A percentile compares a stretch with the other conserved stretches of the same genome.
These are phyloP conservation scores for Ophiocordyceps sinensis DNA, from an alignment of 2,329 filamentous ascomycete species.

Conservation along the genomic window DNA sequence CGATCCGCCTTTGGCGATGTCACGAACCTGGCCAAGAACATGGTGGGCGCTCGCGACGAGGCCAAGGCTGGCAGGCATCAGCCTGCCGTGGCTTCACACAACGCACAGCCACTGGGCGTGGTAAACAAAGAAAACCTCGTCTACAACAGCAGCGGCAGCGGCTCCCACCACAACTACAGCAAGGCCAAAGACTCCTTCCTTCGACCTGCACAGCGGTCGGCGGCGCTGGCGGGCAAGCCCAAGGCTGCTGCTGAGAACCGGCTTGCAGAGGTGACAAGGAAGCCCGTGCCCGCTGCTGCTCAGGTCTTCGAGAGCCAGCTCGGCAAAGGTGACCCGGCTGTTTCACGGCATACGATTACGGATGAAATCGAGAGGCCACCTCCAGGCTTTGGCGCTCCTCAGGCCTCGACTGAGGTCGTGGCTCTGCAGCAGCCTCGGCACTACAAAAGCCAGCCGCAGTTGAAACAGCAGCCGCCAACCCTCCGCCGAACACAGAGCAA, in stretches of 20 bases:
- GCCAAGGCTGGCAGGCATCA: constrained; percentile 21
- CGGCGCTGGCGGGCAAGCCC: constrained; percentile 8
- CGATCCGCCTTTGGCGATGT: constrained; percentile 71
- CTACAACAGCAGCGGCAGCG: constrained; percentile 5
- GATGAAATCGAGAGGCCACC: constrained; percentile 2
- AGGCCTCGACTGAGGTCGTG: constrained; percentile 8
- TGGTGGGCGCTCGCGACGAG: constrained; percentile 14
- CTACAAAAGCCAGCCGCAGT: constrained; percentile 38
- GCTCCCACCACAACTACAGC: background rate
- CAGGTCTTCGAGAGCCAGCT: constrained; percentile 5
- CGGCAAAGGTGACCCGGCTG: constrained; percentile 8
- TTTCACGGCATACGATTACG: constrained; percentile 5
- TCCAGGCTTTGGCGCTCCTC: background rate
- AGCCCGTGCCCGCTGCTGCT: constrained; percentile 5
- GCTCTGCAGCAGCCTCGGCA: constrained; percentile 28
- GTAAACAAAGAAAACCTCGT: constrained; percentile 30
- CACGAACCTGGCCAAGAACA: constrained; percentile 48
- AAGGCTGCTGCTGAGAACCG: constrained; percentile 11
- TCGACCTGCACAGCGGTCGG: constrained; percentile 21
- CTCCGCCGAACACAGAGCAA: constrained; percentile 31
- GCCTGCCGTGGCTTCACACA: constrained; percentile 10
- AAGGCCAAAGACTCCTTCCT: constrained; percentile 15
- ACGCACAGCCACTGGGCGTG: constrained; percentile 9
- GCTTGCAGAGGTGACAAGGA: constrained; percentile 11
- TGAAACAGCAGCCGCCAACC: constrained; percentile 27